phyloP scores from a whole-genome alignment of 345 rosid species.

The Hibiscus trionum region DNA sequence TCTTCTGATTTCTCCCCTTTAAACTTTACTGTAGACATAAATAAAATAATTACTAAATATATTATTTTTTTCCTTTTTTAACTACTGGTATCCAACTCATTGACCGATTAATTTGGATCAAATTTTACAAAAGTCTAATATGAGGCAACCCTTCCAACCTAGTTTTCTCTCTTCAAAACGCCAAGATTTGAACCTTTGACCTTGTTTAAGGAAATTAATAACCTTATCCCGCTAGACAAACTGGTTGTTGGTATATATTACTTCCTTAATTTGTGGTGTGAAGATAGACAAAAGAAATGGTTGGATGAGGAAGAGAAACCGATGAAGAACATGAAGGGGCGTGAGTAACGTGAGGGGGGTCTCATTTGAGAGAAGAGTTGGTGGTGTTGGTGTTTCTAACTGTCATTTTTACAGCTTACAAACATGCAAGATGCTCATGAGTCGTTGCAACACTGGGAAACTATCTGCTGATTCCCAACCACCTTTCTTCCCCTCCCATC shows the following conservation, averaged over 20 bases:
- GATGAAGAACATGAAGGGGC: conserved; percentile 20
- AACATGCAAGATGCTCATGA: conserved; percentile 48
- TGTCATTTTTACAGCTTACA: conserved; percentile 21
- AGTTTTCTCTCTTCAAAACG: too few relatives aligned
- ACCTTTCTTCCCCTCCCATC: too few relatives aligned
- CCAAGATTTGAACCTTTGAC: too few relatives aligned
- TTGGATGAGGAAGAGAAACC: conserved; percentile 10
- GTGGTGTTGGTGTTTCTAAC: conserved; percentile 7
- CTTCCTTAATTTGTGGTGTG: background rate
- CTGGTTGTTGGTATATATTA: background rate
- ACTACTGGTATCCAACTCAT: too few relatives aligned
- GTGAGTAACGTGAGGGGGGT: conserved; percentile 39
- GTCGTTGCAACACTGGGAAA: conserved; percentile 1
- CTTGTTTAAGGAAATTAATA: too few relatives aligned
- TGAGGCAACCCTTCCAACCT: too few relatives aligned
- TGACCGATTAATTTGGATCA: too few relatives aligned
- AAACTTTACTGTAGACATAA: background rate
- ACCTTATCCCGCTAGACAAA: too few relatives aligned
- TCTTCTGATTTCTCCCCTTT: background rate
- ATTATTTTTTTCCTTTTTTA: too few relatives aligned
- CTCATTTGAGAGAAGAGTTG: background rate
- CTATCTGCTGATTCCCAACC: conserved; percentile 14
- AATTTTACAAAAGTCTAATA: too few relatives aligned
- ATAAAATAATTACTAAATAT: too few relatives aligned
- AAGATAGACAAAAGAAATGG: background rate